Percentiles rank a stretch among this genome's conserved stretches.
phyloP scores from a whole-genome alignment of 2,329 filamentous ascomycete species.

The Calycina herbarum region DNA sequence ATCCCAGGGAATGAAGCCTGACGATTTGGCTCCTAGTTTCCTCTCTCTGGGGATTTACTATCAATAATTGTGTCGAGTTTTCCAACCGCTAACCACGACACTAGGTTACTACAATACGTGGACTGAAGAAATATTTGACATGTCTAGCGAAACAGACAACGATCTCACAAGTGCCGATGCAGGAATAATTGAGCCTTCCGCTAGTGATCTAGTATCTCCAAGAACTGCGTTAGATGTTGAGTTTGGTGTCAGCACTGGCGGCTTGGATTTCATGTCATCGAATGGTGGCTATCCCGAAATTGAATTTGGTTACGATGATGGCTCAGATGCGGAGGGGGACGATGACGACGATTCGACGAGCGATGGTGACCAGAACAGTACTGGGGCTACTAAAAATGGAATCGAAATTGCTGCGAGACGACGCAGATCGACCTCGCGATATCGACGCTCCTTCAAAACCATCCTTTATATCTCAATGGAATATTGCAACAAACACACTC shows the following conservation, averaged over 20 bases:
- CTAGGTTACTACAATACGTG: conserved; percentile 93
- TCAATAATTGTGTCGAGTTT: neutral
- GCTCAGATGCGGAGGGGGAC: conserved; percentile 48
- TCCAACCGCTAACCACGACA: neutral
- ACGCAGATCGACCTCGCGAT: conserved; percentile 36
- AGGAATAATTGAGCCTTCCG: conserved; percentile 30
- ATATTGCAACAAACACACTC: conserved; percentile 85
- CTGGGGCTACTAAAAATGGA: conserved; percentile 22
- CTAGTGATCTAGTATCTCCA: conserved; percentile 29
- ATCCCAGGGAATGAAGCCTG: neutral
- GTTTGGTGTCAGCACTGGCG: conserved; percentile 62
- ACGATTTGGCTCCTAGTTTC: neutral
- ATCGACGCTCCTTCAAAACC: conserved; percentile 60
- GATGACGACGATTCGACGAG: conserved; percentile 45
- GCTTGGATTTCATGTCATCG: conserved; percentile 91
- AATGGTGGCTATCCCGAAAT: conserved; percentile 69
- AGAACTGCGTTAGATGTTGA: conserved; percentile 32
- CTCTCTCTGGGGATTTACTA: neutral
- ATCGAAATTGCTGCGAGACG: conserved; percentile 29
- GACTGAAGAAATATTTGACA: conserved; percentile 71
- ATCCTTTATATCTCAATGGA: conserved; percentile 99
- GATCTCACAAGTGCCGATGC: conserved; percentile 52
- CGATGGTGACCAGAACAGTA: conserved; percentile 44
- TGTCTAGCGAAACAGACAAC: conserved; percentile 52
- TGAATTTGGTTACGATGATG: conserved; percentile 66